Percentiles rank a stretch among this genome's conserved stretches.
Evolutionary conservation across 805 yeast genomes (phyloP).

Genomic region (Pichia thaimueangensis): DNA sequence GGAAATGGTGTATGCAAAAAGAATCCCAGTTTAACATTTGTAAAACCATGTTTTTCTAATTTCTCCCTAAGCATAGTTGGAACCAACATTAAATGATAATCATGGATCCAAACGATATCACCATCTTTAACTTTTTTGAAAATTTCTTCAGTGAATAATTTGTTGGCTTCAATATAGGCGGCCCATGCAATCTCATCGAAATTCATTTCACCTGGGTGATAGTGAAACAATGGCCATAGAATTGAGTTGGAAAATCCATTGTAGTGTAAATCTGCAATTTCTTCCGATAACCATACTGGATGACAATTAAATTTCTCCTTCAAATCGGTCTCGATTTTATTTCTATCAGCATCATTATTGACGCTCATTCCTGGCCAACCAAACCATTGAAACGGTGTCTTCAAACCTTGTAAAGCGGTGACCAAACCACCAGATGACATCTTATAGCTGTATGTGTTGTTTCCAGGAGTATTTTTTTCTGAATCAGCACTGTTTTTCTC

Average conservation of each 20-base stretch:
- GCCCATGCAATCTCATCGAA: slow-evolving; percentile 98
- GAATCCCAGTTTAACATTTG: slow-evolving; percentile 77
- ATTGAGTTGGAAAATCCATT: slow-evolving; percentile 94
- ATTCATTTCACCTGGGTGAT: slow-evolving; percentile 98
- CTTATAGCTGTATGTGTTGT: slow-evolving; percentile 60
- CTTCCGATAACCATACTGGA: slow-evolving; percentile 83
- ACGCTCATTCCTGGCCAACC: slow-evolving; percentile 97
- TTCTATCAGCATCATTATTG: slow-evolving; percentile 63
- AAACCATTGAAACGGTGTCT: slow-evolving; percentile 90
- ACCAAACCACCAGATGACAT: slow-evolving; percentile 98
- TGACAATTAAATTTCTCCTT: slow-evolving; percentile 76
- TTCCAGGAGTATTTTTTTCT: neutral
- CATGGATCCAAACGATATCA: slow-evolving; percentile 96
- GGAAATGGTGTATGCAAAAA: slow-evolving; percentile 98
- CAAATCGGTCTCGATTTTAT: slow-evolving; percentile 61
- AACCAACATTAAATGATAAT: slow-evolving; percentile 90
- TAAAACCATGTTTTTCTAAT: slow-evolving; percentile 37
- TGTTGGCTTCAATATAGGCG: slow-evolving; percentile 91
- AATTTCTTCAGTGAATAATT: slow-evolving; percentile 69
- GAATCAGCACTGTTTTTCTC: slow-evolving; percentile 22
- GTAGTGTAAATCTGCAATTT: slow-evolving; percentile 90
- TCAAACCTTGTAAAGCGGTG: slow-evolving; percentile 88
- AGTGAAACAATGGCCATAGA: slow-evolving; percentile 96
- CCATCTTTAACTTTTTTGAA: slow-evolving; percentile 65
- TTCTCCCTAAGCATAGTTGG: slow-evolving; percentile 79